Evolutionary conservation across 2,329 filamentous ascomycete genomes (phyloP).

Genomic region (Neofusicoccum parvum): DNA sequence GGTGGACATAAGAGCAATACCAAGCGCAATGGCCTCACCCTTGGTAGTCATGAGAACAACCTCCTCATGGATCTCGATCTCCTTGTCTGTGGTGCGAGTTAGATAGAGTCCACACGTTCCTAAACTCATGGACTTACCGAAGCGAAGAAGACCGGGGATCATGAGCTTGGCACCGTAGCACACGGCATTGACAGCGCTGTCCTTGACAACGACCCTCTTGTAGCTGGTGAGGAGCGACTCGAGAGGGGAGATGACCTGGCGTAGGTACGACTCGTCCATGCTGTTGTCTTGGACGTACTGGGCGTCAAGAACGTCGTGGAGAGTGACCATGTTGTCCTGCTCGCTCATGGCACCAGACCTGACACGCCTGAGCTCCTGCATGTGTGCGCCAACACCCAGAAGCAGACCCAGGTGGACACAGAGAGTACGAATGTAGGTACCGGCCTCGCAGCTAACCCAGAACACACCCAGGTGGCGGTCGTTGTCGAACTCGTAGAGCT

Average conservation of each 20-base stretch:
- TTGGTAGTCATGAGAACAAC: constrained; percentile 98
- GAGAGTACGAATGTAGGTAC: constrained; percentile 97
- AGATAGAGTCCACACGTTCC: neutral
- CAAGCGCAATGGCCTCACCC: constrained; percentile 95
- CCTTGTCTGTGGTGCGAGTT: constrained; percentile 63
- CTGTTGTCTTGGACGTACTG: constrained; percentile 97
- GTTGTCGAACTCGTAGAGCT: constrained; percentile 95
- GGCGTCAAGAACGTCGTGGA: constrained; percentile 93
- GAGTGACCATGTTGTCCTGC: constrained; percentile 82
- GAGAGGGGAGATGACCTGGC: constrained; percentile 86
- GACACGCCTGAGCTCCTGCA: constrained; percentile 96
- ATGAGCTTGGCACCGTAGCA: constrained; percentile 99
- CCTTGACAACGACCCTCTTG: constrained; percentile 98
- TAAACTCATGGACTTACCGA: constrained; percentile 60
- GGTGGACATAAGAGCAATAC: constrained; percentile 96
- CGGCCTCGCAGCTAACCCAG: constrained; percentile 98
- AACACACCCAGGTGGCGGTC: constrained; percentile 96
- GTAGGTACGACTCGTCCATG: constrained; percentile 88
- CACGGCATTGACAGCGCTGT: constrained; percentile 92
- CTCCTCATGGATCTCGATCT: constrained; percentile 93
- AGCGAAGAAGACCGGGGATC: constrained; percentile 93
- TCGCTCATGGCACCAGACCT: constrained; percentile 95
- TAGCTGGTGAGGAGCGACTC: constrained; percentile 91
- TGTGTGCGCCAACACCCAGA: constrained; percentile 86
- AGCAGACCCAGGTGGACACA: constrained; percentile 87